Conservation (phyloP, 2,329 filamentous ascomycete species). For the Fusarium robinianum region DNA sequence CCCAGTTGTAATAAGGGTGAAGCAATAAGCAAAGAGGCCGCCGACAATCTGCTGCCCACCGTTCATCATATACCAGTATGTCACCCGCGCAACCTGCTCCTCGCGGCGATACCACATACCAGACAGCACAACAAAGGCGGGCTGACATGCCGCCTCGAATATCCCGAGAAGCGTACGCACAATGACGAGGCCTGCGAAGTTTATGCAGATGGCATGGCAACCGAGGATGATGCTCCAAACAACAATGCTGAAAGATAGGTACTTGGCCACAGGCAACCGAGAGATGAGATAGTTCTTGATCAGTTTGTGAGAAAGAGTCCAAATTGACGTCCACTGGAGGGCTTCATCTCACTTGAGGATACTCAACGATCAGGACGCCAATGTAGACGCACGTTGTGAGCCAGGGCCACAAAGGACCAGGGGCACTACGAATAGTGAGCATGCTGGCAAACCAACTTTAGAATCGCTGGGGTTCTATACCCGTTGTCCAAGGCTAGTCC, state of each 20-base stretch:
- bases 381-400: conserved; percentile 77
- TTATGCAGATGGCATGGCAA: conserved; percentile 63
- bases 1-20: conserved; percentile 56
- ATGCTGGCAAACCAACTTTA: neutral
- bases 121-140: conserved; percentile 68
- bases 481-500: conserved; percentile 47
- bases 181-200: conserved; percentile 62
- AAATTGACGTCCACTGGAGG: neutral
- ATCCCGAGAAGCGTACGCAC: conserved; percentile 70
- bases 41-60: conserved; percentile 74
- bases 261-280: conserved; percentile 69
- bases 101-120: conserved; percentile 73
- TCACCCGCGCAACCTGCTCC: conserved; percentile 68
- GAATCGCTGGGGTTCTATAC: conserved; percentile 4
- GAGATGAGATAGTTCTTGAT: conserved; percentile 60
- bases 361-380: conserved; percentile 71
- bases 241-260: conserved; percentile 65
- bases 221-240: conserved; percentile 66
- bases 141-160: conserved; percentile 72
- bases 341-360: conserved; percentile 54
- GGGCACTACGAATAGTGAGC: conserved; percentile 6
- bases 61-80: conserved; percentile 81
- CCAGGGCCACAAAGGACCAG: conserved; percentile 62
- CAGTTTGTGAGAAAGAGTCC: neutral
- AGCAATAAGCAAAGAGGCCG: conserved; percentile 70